Evolutionary conservation across 2,329 filamentous ascomycete genomes (phyloP).

Genomic region (Fusarium beomiforme): DNA sequence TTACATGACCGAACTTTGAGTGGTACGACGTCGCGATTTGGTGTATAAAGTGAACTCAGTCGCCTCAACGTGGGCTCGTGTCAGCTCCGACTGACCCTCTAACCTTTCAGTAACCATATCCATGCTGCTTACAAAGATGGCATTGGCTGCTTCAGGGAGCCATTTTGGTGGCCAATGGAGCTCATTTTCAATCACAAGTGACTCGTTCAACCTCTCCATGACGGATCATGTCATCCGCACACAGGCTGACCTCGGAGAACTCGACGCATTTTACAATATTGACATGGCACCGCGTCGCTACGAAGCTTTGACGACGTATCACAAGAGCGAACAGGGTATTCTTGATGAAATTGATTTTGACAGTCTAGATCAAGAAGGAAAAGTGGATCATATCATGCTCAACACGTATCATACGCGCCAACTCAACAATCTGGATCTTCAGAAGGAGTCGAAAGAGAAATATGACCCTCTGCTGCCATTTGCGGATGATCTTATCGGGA

Average conservation of each 20-base stretch:
- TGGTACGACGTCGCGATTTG: not conserved
- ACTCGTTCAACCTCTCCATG: conserved; percentile 23
- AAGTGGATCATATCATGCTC: conserved; percentile 30
- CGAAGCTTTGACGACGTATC: conserved; percentile 1
- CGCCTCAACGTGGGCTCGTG: too few relatives aligned
- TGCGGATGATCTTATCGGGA: conserved; percentile 1
- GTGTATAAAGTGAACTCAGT: not conserved
- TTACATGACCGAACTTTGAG: not conserved
- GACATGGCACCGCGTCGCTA: conserved; percentile 7
- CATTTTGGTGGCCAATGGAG: not conserved
- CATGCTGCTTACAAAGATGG: not conserved
- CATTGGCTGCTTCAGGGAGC: not conserved
- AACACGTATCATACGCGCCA: conserved; percentile 23
- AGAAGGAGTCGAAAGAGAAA: not conserved
- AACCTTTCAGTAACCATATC: not conserved
- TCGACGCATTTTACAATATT: conserved; percentile 27
- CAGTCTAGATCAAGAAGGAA: conserved; percentile 21
- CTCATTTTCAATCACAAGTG: not conserved
- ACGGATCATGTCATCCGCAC: conserved; percentile 27
- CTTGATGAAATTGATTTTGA: conserved; percentile 20
- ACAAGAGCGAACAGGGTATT: conserved; percentile 14
- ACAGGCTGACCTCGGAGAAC: conserved; percentile 19
- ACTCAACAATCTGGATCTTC: conserved; percentile 21
- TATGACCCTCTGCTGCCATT: conserved; percentile 1
- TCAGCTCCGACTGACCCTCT: not conserved